Conservation (phyloP, 345 rosid species). For the Brassica carinata region DNA sequence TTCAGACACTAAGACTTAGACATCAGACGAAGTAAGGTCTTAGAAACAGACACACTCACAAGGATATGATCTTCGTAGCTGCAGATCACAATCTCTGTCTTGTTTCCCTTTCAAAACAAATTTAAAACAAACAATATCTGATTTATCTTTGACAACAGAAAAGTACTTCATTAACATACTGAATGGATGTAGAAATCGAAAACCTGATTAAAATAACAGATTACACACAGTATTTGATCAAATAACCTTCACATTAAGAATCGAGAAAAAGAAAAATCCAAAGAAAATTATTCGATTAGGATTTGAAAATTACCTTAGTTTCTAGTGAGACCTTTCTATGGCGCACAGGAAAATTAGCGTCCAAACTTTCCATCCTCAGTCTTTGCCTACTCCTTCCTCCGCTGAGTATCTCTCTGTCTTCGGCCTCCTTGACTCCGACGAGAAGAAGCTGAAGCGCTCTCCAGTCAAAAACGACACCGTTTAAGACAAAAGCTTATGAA, state of each 20-base stretch:
- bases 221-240: neutral
- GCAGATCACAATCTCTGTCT: slow-evolving; percentile 76
- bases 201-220: neutral
- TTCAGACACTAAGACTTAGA: slow-evolving; percentile 15
- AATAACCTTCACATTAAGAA: neutral
- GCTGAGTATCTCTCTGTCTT: neutral
- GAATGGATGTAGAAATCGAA: neutral
- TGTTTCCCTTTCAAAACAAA: slow-evolving; percentile 58
- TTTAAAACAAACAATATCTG: neutral
- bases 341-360: slow-evolving; percentile 47
- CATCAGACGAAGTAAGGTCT: slow-evolving; percentile 1
- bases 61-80: slow-evolving; percentile 76
- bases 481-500: neutral
- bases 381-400: neutral
- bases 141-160: neutral
- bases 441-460: neutral
- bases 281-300: neutral
- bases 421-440: neutral
- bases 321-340: slow-evolving; percentile 46
- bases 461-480: neutral
- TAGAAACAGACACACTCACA: slow-evolving; percentile 51
- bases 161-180: neutral
- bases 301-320: slow-evolving; percentile 50
- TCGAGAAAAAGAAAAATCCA: neutral
- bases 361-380: neutral